A percentile compares a stretch with the other conserved stretches of the same genome.
Evolutionary conservation across 148 eudicot genomes (phyloP).

Genomic region (Cornus florida): DNA sequence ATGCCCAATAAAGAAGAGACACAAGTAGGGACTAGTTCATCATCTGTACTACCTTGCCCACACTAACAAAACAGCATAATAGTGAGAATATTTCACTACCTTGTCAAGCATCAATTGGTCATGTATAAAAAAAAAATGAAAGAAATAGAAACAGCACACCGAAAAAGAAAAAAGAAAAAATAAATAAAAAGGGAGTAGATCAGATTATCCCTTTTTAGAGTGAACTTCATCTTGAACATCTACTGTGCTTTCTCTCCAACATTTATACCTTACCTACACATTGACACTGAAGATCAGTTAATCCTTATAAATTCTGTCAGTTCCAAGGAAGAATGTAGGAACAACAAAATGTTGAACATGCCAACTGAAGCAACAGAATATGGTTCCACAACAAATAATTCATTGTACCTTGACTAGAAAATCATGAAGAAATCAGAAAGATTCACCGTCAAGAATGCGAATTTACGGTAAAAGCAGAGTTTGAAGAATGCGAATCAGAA

Average conservation of each 20-base stretch:
- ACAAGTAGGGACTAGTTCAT: conserved; percentile 85
- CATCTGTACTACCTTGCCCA: conserved; percentile 97
- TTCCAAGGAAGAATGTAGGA: background rate
- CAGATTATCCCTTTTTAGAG: conserved; percentile 35
- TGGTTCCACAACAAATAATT: background rate
- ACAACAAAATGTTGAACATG: background rate
- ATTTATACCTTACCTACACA: conserved; percentile 55
- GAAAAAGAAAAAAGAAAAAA: background rate
- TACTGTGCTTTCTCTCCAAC: conserved; percentile 45
- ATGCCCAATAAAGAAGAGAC: conserved; percentile 85
- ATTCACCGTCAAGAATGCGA: background rate
- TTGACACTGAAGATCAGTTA: conserved; percentile 25
- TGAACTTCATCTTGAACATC: conserved; percentile 49
- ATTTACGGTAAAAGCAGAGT: background rate
- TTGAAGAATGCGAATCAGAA: background rate
- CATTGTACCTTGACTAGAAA: background rate
- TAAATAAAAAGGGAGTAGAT: background rate
- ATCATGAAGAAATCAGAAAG: background rate
- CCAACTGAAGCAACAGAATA: background rate
- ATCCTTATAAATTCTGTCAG: background rate
- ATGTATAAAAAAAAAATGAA: conserved; percentile 10
- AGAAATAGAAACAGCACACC: background rate
- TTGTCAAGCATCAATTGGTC: conserved; percentile 9
- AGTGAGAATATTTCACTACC: conserved; percentile 11
- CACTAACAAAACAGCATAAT: conserved; percentile 54